phyloP scores from a whole-genome alignment of 2,329 filamentous ascomycete species.

The Cercospora canescens region DNA sequence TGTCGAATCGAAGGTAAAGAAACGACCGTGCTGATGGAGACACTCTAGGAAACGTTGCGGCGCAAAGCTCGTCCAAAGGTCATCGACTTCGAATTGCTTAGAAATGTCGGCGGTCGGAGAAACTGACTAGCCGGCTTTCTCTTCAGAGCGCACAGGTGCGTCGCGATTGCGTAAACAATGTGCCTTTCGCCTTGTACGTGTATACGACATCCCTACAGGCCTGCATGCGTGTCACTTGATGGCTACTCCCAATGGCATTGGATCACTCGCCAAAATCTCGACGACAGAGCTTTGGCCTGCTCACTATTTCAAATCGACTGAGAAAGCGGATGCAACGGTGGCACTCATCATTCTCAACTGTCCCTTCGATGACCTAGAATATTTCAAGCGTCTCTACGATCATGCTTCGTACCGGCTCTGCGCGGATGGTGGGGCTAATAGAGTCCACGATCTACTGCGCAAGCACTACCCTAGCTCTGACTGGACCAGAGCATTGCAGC shows the following conservation, averaged over 20 bases:
- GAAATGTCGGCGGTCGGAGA: conserved; percentile 7
- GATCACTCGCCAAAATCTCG: neutral
- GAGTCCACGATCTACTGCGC: conserved; percentile 58
- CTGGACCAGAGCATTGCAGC: conserved; percentile 26
- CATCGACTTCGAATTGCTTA: conserved; percentile 13
- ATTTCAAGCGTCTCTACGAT: conserved; percentile 48
- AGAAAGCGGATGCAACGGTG: neutral
- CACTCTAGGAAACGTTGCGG: neutral
- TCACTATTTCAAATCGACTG: conserved; percentile 23
- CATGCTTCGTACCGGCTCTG: conserved; percentile 69
- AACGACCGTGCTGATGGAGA: conserved; percentile 12
- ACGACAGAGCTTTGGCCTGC: conserved; percentile 22
- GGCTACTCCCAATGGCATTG: neutral
- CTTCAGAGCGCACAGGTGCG: neutral
- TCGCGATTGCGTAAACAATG: neutral
- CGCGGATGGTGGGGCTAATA: conserved; percentile 89
- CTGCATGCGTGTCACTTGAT: neutral
- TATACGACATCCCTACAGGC: neutral
- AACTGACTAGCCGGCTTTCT: neutral
- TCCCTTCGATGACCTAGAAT: conserved; percentile 56
- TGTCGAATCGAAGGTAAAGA: conserved; percentile 6
- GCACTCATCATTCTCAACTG: conserved; percentile 63
- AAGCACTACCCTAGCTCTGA: conserved; percentile 20
- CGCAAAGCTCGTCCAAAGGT: conserved; percentile 13
- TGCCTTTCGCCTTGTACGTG: neutral